Evolutionary conservation across 805 yeast species (phyloP).

Genomic region (Ogataea parapolymorpha): DNA sequence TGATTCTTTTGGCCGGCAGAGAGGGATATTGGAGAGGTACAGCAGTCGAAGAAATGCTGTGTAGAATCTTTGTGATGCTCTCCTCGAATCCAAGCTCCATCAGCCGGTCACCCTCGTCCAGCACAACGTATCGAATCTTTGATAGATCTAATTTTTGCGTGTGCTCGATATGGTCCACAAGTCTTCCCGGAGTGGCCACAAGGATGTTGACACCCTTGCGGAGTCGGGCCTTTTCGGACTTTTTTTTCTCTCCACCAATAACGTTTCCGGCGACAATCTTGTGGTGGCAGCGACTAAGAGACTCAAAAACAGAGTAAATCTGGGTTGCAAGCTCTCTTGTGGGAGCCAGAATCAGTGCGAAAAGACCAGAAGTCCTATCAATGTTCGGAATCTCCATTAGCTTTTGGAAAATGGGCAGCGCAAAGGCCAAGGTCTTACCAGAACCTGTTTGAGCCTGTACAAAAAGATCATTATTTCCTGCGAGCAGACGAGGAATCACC

Average conservation of each 20-base stretch:
- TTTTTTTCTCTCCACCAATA: conserved; percentile 97
- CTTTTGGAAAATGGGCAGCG: conserved; percentile 75
- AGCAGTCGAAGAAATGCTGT: conserved; percentile 43
- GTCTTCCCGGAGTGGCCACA: conserved; percentile 97
- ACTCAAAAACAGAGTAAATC: conserved; percentile 76
- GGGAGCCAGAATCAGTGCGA: conserved; percentile 87
- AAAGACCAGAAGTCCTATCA: conserved; percentile 72
- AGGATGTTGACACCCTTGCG: conserved; percentile 93
- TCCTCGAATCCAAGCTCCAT: conserved; percentile 97
- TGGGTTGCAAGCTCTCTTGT: conserved; percentile 94
- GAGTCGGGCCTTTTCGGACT: conserved; percentile 91
- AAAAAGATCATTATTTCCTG: conserved; percentile 60
- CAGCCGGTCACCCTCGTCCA: conserved; percentile 96
- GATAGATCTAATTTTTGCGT: conserved; percentile 72
- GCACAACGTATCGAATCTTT: conserved; percentile 77
- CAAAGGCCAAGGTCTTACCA: conserved; percentile 89
- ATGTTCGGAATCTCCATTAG: conserved; percentile 55
- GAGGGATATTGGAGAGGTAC: conserved; percentile 42
- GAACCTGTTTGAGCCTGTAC: conserved; percentile 98
- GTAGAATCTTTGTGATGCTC: conserved; percentile 73
- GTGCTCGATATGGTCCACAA: conserved; percentile 91
- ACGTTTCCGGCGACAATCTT: conserved; percentile 93
- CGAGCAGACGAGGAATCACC: conserved; percentile 62
- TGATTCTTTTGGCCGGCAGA: conserved; percentile 69
- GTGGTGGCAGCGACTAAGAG: conserved; percentile 71